These are phyloP conservation scores for Metschnikowia bowlesiae DNA, from an alignment of 805 yeast species.

Conservation along the genomic window DNA sequence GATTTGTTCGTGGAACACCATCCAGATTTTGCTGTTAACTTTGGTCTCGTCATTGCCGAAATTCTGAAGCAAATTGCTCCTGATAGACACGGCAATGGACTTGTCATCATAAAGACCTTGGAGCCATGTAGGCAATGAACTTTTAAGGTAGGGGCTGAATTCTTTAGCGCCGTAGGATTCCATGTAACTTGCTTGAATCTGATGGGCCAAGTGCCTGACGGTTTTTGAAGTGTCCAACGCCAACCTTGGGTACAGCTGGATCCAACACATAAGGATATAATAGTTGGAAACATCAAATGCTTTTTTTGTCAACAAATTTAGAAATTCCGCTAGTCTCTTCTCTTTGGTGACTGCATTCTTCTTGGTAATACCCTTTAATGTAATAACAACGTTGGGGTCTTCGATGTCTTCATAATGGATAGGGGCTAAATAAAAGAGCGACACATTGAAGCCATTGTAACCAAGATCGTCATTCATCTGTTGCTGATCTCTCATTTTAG, in stretches of 20 bases:
- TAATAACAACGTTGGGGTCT: slow-evolving; percentile 50
- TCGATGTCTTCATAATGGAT: slow-evolving; percentile 49
- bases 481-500: neutral
- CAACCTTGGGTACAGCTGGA: slow-evolving; percentile 77
- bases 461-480: slow-evolving; percentile 16
- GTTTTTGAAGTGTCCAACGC: slow-evolving; percentile 65
- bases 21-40: slow-evolving; percentile 52
- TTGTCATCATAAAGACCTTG: slow-evolving; percentile 73
- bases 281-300: slow-evolving; percentile 39
- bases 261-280: slow-evolving; percentile 57
- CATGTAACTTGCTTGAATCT: slow-evolving; percentile 49
- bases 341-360: slow-evolving; percentile 83
- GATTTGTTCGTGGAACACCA: slow-evolving; percentile 51
- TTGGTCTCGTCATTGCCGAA: slow-evolving; percentile 53
- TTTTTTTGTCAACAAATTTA: slow-evolving; percentile 30
- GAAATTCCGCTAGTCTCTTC: slow-evolving; percentile 59
- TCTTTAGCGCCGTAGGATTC: slow-evolving; percentile 50
- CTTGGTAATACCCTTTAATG: slow-evolving; percentile 74
- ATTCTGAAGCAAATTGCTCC: slow-evolving; percentile 43
- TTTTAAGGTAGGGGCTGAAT: slow-evolving; percentile 62
- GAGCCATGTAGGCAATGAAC: slow-evolving; percentile 69
- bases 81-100: slow-evolving; percentile 50
- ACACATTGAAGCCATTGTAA: slow-evolving; percentile 17
- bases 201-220: slow-evolving; percentile 61
- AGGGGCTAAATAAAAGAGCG: slow-evolving; percentile 71